A percentile compares a stretch with the other conserved stretches of the same genome.
Conservation (phyloP, 2,329 filamentous ascomycete species). For the Fusarium euwallaceae region DNA sequence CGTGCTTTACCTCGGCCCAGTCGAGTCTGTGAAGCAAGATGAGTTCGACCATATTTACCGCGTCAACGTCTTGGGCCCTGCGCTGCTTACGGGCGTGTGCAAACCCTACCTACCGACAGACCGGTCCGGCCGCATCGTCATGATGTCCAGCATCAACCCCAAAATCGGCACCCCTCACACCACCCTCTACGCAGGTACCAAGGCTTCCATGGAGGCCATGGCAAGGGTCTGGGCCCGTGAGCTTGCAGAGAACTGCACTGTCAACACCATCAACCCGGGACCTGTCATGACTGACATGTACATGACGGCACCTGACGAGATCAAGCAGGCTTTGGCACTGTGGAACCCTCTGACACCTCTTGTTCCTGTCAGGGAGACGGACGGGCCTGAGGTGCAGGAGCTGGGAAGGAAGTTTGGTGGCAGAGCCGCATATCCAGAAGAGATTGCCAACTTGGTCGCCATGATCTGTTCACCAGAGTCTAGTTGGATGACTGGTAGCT, state of each 20-base stretch:
- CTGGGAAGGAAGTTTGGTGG: conserved; percentile 64
- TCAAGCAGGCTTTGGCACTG: conserved; percentile 52
- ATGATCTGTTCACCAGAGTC: conserved; percentile 75
- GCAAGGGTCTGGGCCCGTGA: conserved; percentile 73
- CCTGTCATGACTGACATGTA: conserved; percentile 56
- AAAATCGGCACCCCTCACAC: conserved; percentile 66
- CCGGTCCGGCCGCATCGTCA: conserved; percentile 69
- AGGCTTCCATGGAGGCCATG: conserved; percentile 73
- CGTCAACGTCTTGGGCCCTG: conserved; percentile 70
- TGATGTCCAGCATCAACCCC: conserved; percentile 67
- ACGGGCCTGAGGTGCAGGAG: conserved; percentile 47
- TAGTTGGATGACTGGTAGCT: conserved; percentile 74
- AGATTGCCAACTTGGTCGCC: conserved; percentile 74
- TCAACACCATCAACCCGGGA: conserved; percentile 70
- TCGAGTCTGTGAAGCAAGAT: conserved; percentile 60
- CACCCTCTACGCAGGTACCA: conserved; percentile 72
- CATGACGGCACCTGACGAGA: conserved; percentile 64
- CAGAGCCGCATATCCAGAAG: conserved; percentile 70
- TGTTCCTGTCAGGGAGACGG: conserved; percentile 49
- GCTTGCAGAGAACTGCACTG: conserved; percentile 67
- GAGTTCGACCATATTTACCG: conserved; percentile 69
- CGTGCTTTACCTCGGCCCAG: conserved; percentile 60
- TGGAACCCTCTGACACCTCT: conserved; percentile 66
- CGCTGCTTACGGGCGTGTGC: conserved; percentile 68
- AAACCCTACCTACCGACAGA: conserved; percentile 67